Evolutionary conservation across 2,329 filamentous ascomycete species (phyloP).

Genomic region (Stromatinia cepivora): DNA sequence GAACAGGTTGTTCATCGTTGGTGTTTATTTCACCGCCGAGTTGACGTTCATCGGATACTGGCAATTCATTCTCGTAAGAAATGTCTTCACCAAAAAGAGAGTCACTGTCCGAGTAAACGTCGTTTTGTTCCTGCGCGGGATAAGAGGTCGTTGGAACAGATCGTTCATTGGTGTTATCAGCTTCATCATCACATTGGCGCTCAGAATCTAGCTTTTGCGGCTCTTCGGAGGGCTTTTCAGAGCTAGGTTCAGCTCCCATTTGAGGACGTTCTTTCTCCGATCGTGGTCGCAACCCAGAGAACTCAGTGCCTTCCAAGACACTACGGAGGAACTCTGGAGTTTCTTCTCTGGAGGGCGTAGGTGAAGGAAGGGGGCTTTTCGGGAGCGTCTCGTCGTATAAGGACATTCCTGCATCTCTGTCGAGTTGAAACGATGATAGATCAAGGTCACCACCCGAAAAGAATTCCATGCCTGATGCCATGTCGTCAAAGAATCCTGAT

Average conservation of each 20-base stretch:
- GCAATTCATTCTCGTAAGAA: neutral
- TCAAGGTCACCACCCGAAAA: neutral
- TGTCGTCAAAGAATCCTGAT: neutral
- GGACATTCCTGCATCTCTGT: neutral
- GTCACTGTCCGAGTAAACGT: no score
- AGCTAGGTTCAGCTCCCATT: no score
- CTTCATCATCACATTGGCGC: no score
- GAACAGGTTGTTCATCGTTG: neutral
- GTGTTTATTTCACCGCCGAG: no score
- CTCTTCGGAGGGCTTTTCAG: no score
- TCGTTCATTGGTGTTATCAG: fast-evolving
- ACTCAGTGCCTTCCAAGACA: no score
- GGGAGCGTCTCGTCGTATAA: neutral
- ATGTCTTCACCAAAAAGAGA: neutral
- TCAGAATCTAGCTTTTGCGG: no score
- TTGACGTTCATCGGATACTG: neutral
- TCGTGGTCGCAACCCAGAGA: no score
- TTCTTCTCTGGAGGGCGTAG: no score
- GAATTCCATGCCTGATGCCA: neutral
- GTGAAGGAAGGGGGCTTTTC: neutral
- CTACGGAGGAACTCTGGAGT: no score
- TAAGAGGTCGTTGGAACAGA: fast-evolving
- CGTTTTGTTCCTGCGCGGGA: neutral
- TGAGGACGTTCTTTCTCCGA: no score
- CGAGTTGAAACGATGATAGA: neutral